Evolutionary conservation across 768 basidiomycete genomes (phyloP).

Genomic region (Mycena amicta): DNA sequence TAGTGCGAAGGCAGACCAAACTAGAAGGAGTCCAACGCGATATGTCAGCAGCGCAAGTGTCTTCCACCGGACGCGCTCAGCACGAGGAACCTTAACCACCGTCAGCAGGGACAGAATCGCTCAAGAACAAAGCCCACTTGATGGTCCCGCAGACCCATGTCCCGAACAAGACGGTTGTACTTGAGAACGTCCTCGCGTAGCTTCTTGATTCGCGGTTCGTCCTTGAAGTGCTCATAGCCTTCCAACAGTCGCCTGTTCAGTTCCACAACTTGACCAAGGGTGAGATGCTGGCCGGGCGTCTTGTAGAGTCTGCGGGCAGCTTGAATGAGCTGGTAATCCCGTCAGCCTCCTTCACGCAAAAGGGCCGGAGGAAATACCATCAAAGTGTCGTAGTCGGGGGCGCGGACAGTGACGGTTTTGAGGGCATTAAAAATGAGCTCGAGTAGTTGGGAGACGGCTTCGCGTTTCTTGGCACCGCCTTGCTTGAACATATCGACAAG

Average conservation of each 20-base stretch:
- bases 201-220: constrained; percentile 86
- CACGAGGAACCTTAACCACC: constrained; percentile 72
- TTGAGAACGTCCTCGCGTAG: constrained; percentile 79
- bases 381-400: constrained; percentile 96
- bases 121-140: constrained; percentile 51
- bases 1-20: constrained; percentile 84
- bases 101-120: constrained; percentile 2
- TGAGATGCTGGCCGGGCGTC: constrained; percentile 90
- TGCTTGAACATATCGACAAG: constrained; percentile 88
- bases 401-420: constrained; percentile 94
- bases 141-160: constrained; percentile 92
- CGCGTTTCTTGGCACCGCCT: constrained; percentile 85
- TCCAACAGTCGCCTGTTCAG: constrained; percentile 91
- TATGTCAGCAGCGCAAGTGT: constrained; percentile 83
- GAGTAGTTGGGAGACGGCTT: constrained; percentile 86
- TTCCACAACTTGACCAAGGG: constrained; percentile 94
- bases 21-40: constrained; percentile 70
- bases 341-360: neutral
- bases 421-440: constrained; percentile 90
- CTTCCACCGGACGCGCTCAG: constrained; percentile 85
- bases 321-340: constrained; percentile 76
- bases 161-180: constrained; percentile 86
- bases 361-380: constrained; percentile 62
- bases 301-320: constrained; percentile 92
- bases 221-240: constrained; percentile 90